phyloP scores from a whole-genome alignment of 2,329 filamentous ascomycete genomes.

The Neofusicoccum parvum region DNA sequence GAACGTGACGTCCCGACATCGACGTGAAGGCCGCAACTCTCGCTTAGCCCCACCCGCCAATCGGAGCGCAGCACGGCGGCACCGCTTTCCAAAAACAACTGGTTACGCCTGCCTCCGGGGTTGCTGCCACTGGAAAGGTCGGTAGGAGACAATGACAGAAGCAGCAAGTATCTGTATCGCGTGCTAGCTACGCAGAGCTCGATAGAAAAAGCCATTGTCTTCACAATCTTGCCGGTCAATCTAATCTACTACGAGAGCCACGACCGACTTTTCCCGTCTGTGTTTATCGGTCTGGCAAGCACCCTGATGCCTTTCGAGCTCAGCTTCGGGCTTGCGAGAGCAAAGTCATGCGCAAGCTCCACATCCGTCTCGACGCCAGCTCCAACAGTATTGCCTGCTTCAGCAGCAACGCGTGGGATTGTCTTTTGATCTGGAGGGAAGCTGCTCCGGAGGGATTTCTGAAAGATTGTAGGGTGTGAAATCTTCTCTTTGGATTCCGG shows the following conservation, averaged over 20 bases:
- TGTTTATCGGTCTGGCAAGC: neutral
- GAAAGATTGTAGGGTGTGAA: neutral
- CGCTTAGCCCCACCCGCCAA: conserved; percentile 7
- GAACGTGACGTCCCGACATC: conserved; percentile 4
- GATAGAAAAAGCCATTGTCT: no score
- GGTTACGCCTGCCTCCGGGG: neutral
- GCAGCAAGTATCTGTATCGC: neutral
- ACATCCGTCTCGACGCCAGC: conserved; percentile 24
- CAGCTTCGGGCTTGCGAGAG: conserved; percentile 27
- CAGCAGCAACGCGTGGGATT: neutral
- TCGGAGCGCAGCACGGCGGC: neutral
- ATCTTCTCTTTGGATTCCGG: neutral
- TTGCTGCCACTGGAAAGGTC: no score
- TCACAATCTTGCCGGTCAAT: no score
- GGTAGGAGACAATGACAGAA: neutral
- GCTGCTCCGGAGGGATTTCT: neutral
- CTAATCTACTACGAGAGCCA: no score
- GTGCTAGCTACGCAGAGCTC: neutral
- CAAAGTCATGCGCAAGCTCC: conserved; percentile 25
- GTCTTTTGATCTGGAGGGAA: neutral
- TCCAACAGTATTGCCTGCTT: conserved; percentile 14
- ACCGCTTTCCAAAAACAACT: conserved; percentile 1
- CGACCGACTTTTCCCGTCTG: no score
- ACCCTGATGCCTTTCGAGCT: conserved; percentile 30
- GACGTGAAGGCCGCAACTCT: conserved; percentile 1